A percentile compares a stretch with the other conserved stretches of the same genome.
Conservation (phyloP, 495 filamentous ascomycete species). For the Schizothecium vesticola region DNA sequence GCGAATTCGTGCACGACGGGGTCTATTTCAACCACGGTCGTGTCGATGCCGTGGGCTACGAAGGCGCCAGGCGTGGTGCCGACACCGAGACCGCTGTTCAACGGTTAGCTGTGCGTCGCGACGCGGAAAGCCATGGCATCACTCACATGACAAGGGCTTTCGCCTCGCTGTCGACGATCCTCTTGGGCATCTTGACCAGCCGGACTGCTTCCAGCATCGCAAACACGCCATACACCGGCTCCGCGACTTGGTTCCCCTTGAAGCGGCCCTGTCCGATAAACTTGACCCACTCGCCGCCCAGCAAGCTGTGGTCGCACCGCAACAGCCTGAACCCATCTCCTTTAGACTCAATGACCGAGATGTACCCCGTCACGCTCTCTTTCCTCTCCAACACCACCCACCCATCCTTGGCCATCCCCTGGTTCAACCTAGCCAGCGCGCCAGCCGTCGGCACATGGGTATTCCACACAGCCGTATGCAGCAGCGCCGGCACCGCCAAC, state of each 20-base stretch:
- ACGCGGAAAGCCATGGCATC: neutral
- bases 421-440: constrained; percentile 56
- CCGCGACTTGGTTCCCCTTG: constrained; percentile 51
- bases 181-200: constrained; percentile 57
- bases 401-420: constrained; percentile 47
- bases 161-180: constrained; percentile 55
- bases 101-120: constrained; percentile 11
- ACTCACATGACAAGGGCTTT: constrained; percentile 80
- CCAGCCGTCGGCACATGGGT: constrained; percentile 56
- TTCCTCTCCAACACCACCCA: constrained; percentile 68
- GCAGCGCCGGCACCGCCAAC: constrained; percentile 59
- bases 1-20: constrained; percentile 82
- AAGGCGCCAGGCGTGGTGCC: constrained; percentile 85
- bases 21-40: constrained; percentile 91
- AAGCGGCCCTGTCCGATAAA: constrained; percentile 31
- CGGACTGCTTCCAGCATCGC: constrained; percentile 87
- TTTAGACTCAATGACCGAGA: constrained; percentile 77
- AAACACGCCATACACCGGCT: constrained; percentile 92
- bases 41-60: constrained; percentile 81
- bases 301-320: constrained; percentile 87
- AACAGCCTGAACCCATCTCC: constrained; percentile 70
- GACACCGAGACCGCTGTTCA: constrained; percentile 74
- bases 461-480: constrained; percentile 67
- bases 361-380: constrained; percentile 84
- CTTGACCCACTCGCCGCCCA: constrained; percentile 88